Conservation (phyloP, 1,284 basidiomycete species). For the Cutaneotrichosporon curvatum region DNA sequence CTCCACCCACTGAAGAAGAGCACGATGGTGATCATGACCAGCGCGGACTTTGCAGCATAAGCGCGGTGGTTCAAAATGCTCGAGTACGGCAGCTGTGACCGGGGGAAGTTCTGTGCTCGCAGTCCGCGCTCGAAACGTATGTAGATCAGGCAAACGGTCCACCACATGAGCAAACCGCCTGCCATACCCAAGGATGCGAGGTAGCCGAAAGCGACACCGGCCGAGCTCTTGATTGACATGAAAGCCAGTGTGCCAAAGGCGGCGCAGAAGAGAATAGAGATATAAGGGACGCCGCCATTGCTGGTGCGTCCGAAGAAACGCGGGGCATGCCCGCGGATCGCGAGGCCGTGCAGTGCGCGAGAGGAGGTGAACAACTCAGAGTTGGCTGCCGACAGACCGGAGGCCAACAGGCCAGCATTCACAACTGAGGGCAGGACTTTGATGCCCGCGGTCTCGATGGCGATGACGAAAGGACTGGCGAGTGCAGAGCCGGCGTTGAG, state of each 20-base stretch:
- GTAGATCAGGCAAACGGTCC: constrained; percentile 37
- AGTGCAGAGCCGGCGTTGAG: constrained; percentile 14
- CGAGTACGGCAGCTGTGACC: background rate
- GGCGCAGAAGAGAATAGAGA: constrained; percentile 60
- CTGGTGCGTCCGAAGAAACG: constrained; percentile 18
- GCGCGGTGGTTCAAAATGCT: background rate
- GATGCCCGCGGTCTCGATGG: constrained; percentile 41
- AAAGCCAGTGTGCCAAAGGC: constrained; percentile 54
- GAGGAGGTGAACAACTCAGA: constrained; percentile 29
- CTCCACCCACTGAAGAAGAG: constrained; percentile 8
- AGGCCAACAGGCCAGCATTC: constrained; percentile 36
- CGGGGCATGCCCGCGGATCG: constrained; percentile 28
- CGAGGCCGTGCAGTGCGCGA: constrained; percentile 28
- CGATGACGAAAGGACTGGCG: constrained; percentile 31
- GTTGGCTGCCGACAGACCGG: constrained; percentile 40
- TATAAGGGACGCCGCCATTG: constrained; percentile 27
- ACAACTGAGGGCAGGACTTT: constrained; percentile 39
- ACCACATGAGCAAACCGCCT: constrained; percentile 62
- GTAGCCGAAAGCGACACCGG: constrained; percentile 67
- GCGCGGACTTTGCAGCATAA: background rate
- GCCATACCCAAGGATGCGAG: constrained; percentile 57
- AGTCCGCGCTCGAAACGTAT: constrained; percentile 28
- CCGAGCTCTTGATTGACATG: constrained; percentile 56
- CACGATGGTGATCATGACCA: constrained; percentile 1
- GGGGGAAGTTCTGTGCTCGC: constrained; percentile 19